Conservation (phyloP, 192 early-diverging fungal species). For the Cladochytrium replicatum region DNA sequence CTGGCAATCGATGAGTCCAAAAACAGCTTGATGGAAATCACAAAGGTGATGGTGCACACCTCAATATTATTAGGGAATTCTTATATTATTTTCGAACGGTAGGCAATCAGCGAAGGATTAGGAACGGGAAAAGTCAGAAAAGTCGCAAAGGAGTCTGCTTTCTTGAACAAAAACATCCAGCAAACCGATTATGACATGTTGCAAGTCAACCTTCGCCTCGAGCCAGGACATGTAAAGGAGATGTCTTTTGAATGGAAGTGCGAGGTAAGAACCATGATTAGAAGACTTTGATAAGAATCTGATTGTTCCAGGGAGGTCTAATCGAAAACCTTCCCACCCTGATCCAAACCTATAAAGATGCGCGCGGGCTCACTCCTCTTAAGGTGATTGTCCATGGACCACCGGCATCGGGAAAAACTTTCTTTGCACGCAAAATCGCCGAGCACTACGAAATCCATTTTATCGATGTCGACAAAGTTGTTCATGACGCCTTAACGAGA, state of each 20-base stretch:
- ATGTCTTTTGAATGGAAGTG: conserved; percentile 53
- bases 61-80: not conserved
- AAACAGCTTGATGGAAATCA: conserved; percentile 39
- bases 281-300: not conserved
- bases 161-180: conserved; percentile 36
- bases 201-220: conserved; percentile 39
- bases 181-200: conserved; percentile 49
- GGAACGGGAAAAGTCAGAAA: conserved; percentile 42
- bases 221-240: conserved; percentile 46
- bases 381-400: conserved; percentile 48
- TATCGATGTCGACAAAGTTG: conserved; percentile 36
- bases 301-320: conserved; percentile 38
- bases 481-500: conserved; percentile 32
- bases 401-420: conserved; percentile 44
- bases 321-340: conserved; percentile 41
- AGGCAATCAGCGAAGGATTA: conserved; percentile 44
- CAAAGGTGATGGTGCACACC: conserved; percentile 22
- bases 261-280: conserved; percentile 22
- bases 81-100: not conserved
- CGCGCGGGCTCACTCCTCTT: conserved; percentile 41
- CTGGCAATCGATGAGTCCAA: conserved; percentile 52
- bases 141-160: conserved; percentile 39
- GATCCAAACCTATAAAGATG: conserved; percentile 52
- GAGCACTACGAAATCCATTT: conserved; percentile 44
- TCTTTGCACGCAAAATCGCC: conserved; percentile 33